Percentiles rank a stretch among this genome's conserved stretches.
phyloP scores from a whole-genome alignment of 169 alveolate genomes.

The Amoebophrya sp. region DNA sequence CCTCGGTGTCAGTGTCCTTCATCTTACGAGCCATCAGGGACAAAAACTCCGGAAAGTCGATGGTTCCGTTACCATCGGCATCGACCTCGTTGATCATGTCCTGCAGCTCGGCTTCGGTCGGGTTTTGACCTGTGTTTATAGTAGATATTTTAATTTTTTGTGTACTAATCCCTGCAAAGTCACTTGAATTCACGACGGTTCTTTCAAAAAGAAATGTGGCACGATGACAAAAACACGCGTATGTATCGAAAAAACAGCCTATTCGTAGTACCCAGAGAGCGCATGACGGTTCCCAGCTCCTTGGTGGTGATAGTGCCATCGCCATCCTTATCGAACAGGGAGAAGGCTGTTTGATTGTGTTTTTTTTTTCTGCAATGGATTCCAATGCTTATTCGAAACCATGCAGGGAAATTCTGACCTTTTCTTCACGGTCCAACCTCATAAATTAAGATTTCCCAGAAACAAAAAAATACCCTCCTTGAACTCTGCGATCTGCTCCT shows the following conservation, averaged over 20 bases:
- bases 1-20: slow-evolving; percentile 92
- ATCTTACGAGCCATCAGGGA: slow-evolving; percentile 98
- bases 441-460: too few species aligned
- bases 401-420: too few species aligned
- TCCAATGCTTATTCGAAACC: too few species aligned
- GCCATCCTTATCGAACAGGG: slow-evolving; percentile 98
- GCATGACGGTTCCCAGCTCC: slow-evolving; percentile 94
- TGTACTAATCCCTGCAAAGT: too few species aligned
- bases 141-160: too few species aligned
- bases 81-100: slow-evolving; percentile 91
- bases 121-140: slow-evolving; percentile 91
- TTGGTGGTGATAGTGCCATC: slow-evolving; percentile 96
- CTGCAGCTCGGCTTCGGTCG: slow-evolving; percentile 92
- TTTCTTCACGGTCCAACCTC: too few species aligned
- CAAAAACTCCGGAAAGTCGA: slow-evolving; percentile 98
- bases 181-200: too few species aligned
- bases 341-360: slow-evolving; percentile 73
- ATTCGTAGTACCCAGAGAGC: slow-evolving; percentile 76
- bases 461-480: slow-evolving; percentile 58
- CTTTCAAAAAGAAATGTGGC: too few species aligned
- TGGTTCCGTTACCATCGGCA: slow-evolving; percentile 85
- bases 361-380: not conserved
- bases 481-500: slow-evolving; percentile 99
- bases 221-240: too few species aligned
- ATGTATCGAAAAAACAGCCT: too few species aligned